phyloP scores from a whole-genome alignment of 1,284 basidiomycete species.

The Apiotrichum domesticum region DNA sequence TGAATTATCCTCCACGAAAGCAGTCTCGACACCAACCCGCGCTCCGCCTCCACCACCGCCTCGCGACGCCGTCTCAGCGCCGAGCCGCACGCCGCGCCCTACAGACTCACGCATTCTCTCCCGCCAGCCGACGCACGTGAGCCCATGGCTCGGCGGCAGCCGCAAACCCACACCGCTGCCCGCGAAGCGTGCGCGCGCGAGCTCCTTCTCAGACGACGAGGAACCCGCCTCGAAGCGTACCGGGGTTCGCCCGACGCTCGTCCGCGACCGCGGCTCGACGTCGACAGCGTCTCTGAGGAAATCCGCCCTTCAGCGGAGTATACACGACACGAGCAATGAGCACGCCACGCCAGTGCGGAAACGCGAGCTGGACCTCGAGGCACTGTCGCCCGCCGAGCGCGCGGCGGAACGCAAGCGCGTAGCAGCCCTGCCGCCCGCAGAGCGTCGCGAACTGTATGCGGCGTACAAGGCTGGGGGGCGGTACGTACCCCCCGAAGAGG shows the following conservation, averaged over 20 bases:
- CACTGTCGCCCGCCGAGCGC: conserved; percentile 28
- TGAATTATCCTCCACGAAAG: too few species aligned
- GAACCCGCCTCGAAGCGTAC: neutral
- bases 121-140: conserved; percentile 10
- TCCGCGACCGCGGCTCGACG: conserved; percentile 27
- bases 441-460: conserved; percentile 34
- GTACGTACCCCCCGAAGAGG: conserved; percentile 31
- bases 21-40: too few species aligned
- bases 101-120: neutral
- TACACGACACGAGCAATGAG: neutral
- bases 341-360: conserved; percentile 11
- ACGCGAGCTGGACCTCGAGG: conserved; percentile 21
- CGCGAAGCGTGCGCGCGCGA: neutral
- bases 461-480: conserved; percentile 39
- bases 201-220: conserved; percentile 11
- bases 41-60: too few species aligned
- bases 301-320: neutral
- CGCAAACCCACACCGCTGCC: neutral
- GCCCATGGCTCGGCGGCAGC: conserved; percentile 16
- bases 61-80: too few species aligned
- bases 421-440: conserved; percentile 21
- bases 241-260: conserved; percentile 13
- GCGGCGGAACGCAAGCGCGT: conserved; percentile 25
- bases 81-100: too few species aligned
- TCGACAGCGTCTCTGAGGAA: neutral